Conservation (phyloP, 805 yeast genomes). For the Wickerhamomyces rabaulensis region DNA sequence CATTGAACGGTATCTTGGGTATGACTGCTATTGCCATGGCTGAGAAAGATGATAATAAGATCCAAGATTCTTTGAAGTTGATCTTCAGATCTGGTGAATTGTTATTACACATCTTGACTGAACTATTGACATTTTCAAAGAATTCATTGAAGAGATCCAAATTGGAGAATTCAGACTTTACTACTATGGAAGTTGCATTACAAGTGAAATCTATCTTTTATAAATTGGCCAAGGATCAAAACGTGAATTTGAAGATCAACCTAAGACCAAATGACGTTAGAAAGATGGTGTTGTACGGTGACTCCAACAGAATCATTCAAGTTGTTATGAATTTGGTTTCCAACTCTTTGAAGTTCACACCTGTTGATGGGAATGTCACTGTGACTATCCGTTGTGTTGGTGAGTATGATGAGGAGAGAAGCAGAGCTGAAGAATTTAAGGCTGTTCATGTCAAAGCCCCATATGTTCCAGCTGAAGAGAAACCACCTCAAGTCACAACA, state of each 20-base stretch:
- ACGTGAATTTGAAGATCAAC: slow-evolving; percentile 60
- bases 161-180: slow-evolving; percentile 78
- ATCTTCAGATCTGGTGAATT: slow-evolving; percentile 91
- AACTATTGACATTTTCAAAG: slow-evolving; percentile 85
- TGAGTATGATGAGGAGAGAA: slow-evolving; percentile 55
- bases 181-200: slow-evolving; percentile 71
- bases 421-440: slow-evolving; percentile 35
- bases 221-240: slow-evolving; percentile 71
- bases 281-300: slow-evolving; percentile 73
- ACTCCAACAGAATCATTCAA: slow-evolving; percentile 84
- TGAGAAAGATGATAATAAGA: slow-evolving; percentile 62
- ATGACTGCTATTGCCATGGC: slow-evolving; percentile 94
- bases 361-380: slow-evolving; percentile 75
- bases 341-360: slow-evolving; percentile 88
- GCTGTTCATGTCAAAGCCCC: slow-evolving; percentile 39
- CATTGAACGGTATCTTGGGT: slow-evolving; percentile 92
- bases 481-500: not conserved
- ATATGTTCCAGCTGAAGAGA: slow-evolving; percentile 1
- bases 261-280: slow-evolving; percentile 57
- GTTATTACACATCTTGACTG: slow-evolving; percentile 82
- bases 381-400: slow-evolving; percentile 62
- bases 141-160: slow-evolving; percentile 81
- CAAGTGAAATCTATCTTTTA: slow-evolving; percentile 84
- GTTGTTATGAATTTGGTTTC: slow-evolving; percentile 90
- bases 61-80: slow-evolving; percentile 71